Evolutionary conservation across 129 eudicot genomes (phyloP).

Genomic region (Chrysanthemum lavandulifolium): DNA sequence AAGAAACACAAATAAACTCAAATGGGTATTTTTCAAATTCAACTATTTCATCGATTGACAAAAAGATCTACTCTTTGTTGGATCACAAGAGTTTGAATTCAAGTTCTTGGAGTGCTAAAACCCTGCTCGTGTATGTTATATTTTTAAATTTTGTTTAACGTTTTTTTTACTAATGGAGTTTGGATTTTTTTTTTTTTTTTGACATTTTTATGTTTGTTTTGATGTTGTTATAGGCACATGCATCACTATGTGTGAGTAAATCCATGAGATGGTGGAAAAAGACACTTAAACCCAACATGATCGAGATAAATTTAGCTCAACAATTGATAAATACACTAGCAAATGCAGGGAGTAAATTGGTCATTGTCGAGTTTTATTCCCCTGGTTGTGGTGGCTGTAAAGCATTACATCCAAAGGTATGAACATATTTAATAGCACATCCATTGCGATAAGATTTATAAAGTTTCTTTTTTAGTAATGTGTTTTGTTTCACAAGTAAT

Average conservation of each 20-base stretch:
- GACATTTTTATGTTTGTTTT: too few relatives aligned
- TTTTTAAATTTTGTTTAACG: too few relatives aligned
- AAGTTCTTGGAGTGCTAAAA: constrained; percentile 34
- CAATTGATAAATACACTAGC: constrained; percentile 56
- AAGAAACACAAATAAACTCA: too few relatives aligned
- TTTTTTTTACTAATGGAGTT: too few relatives aligned
- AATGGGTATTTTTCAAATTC: too few relatives aligned
- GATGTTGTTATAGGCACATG: constrained; percentile 47
- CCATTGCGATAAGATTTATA: too few relatives aligned
- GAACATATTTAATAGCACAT: not conserved
- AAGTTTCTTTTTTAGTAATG: too few relatives aligned
- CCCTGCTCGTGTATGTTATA: constrained; percentile 59
- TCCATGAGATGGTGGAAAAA: constrained; percentile 89
- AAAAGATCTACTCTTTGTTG: constrained; percentile 31
- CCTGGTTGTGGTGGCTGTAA: constrained; percentile 99
- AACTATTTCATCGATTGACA: constrained; percentile 34
- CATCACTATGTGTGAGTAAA: constrained; percentile 54
- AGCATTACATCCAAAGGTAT: constrained; percentile 93
- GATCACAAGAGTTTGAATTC: constrained; percentile 44
- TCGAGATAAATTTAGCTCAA: constrained; percentile 83
- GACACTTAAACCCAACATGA: constrained; percentile 80
- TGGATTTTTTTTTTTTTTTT: too few relatives aligned
- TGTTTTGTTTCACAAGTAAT: constrained; percentile 6
- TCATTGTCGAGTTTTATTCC: constrained; percentile 76
- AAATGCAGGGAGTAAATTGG: constrained; percentile 72